Base-by-base conservation (phyloP, 371 early-diverging fungal species). In the Mucor mucedo region DNA sequence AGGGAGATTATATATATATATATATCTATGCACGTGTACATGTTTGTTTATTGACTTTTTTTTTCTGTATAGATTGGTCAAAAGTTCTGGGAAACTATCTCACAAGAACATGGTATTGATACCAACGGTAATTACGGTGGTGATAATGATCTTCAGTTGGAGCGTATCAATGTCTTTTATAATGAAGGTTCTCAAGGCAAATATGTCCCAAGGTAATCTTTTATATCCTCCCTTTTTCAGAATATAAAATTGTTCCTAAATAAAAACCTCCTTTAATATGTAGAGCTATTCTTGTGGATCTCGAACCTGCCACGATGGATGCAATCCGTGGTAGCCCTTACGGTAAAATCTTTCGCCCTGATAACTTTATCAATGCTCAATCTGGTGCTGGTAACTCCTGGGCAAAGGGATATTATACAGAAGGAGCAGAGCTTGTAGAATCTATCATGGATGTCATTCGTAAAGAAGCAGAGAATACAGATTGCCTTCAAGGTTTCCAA, bases 281-380 rank as follows among this genome's bases (percentile, higher is more conserved):
- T 65, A 78, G 99, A 72, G 96, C 99, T 33, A 97, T 99, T 67
- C 85, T 99, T 40, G 95, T 99, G 50, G 99, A 99, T 82, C 84
- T 99, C 38, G 99, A 99, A 85, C 99, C 99, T 47, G 99, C 99
- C 47, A 98, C 99, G 56, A 97, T 99, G 93, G 99, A 98, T 75
- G 89, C 94, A 49, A 91, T 98, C 70, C 92, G 87, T 76, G 71
- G 86, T 52, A 79, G 90, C 42, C 77, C 85, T 32, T 87, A 85
- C 61, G 90, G 90, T 32, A 71, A 83, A 55, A 76, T 95, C 38
- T 95, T 91, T 84, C 88, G 93, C 64, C 95, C 95, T 48, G 95
- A 95, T 66, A 94, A 93, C 79, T 93, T 92, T 60, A 82, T 95
- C 53, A 84, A 86, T 79, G 95, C 91, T 21, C 90, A 93, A 74